Evolutionary conservation across 495 filamentous ascomycete genomes (phyloP).

Genomic region (Hypoxylon rickii): DNA sequence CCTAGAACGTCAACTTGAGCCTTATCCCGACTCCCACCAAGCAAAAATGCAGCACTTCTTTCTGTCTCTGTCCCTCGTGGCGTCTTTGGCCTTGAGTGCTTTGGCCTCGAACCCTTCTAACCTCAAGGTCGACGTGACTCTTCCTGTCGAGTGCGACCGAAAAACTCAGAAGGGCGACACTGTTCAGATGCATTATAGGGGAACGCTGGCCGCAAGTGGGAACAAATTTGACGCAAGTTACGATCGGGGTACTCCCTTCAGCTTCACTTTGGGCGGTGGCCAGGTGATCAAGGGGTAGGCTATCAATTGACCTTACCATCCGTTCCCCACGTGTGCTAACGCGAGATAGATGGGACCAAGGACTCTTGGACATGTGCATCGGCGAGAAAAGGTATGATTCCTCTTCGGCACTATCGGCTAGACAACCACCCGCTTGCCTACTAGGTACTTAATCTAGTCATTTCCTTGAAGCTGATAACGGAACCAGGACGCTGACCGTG

Average conservation of each 20-base stretch:
- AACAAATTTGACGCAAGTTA: slow-evolving; percentile 71
- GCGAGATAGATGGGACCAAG: slow-evolving; percentile 76
- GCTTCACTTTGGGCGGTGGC: slow-evolving; percentile 76
- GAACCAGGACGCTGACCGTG: slow-evolving; percentile 76
- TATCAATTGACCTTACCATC: not conserved
- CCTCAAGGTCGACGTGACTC: slow-evolving; percentile 76
- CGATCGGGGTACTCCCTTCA: slow-evolving; percentile 73
- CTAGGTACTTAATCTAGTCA: not conserved
- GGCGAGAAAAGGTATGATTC: slow-evolving; percentile 73
- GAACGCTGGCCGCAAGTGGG: slow-evolving; percentile 66
- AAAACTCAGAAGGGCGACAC: slow-evolving; percentile 77
- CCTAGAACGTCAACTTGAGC: not conserved
- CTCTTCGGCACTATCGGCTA: not conserved
- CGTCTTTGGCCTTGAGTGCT: slow-evolving; percentile 55
- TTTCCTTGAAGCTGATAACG: slow-evolving; percentile 10
- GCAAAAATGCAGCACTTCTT: slow-evolving; percentile 60
- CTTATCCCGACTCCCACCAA: not conserved
- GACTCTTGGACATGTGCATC: slow-evolving; percentile 92
- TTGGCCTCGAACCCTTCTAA: slow-evolving; percentile 52
- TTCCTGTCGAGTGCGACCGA: slow-evolving; percentile 67
- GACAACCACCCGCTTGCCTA: too few species aligned
- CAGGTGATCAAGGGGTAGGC: slow-evolving; percentile 84
- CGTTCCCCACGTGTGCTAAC: slow-evolving; percentile 24
- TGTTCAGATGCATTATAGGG: slow-evolving; percentile 85
- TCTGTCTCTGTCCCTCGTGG: slow-evolving; percentile 58